A percentile compares a stretch with the other conserved stretches of the same genome.
Conservation (phyloP, 257 asterid species). For the Agastache rugosa region DNA sequence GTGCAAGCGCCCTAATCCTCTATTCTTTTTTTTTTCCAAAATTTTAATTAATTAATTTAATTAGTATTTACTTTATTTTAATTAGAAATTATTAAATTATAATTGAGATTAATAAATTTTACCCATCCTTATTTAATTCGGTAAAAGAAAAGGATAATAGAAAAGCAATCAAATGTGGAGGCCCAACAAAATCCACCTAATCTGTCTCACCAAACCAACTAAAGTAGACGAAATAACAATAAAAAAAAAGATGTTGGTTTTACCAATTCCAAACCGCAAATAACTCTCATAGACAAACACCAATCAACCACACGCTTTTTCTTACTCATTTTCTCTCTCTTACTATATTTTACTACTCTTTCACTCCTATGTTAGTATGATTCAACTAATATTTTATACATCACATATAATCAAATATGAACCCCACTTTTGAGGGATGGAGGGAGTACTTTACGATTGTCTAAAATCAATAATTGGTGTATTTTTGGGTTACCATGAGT, state of each 20-base stretch:
- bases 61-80: no score
- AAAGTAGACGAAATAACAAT: slow-evolving; percentile 14
- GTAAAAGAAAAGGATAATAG: neutral
- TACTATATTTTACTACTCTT: no score
- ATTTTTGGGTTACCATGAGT: neutral
- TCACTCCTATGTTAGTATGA: no score
- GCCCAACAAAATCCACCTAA: slow-evolving; percentile 21
- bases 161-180: neutral
- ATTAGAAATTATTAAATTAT: no score
- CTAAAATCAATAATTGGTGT: neutral
- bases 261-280: neutral
- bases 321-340: neutral
- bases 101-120: no score
- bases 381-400: no score
- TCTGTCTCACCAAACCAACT: slow-evolving; percentile 27
- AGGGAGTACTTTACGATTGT: neutral
- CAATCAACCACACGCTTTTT: neutral
- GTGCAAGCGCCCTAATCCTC: no score
- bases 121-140: no score
- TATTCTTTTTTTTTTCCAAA: no score
- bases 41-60: no score
- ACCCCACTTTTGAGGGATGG: no score
- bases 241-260: neutral
- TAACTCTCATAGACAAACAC: neutral
- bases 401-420: no score